Evolutionary conservation across 805 yeast species (phyloP), one percentile per base, ranked within the genome.

Genomic region (Cyberlindnera sargentensis): DNA sequence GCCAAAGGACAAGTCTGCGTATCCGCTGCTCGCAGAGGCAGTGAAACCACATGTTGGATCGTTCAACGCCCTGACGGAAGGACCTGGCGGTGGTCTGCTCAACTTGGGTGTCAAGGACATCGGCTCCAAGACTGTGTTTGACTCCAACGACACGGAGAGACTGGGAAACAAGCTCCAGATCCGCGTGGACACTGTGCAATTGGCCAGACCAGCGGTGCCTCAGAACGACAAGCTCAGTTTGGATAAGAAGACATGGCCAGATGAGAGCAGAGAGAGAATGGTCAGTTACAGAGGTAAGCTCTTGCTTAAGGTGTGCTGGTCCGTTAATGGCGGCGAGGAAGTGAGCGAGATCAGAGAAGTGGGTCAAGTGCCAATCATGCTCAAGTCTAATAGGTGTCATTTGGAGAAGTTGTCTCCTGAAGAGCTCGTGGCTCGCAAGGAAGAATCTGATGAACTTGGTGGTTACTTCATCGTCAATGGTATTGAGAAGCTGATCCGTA

Each of bases 11-110:
- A 76, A 84, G 61, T 73, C 87, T 29, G 86, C 86, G 6, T 91
- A 69, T 57, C 96, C 96, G 11, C 66, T 89, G 34, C 73, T 93
- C 32, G 76, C 76, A 46, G 95, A 88, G 49, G 98, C 99, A 11
- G 93, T 93, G 34, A 79, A 80, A 45, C 99, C 99, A 5, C 99
- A 93, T 63, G 77, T 93, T 44, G 97, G 95, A 7, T 91, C 98
- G 2, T 93, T 93, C 73, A 84, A 93, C 71, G 97, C 97, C 5
- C 71, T 93, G 45, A 85, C 95, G 25, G 95, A 86, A 46, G 96
- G 95, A 36, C 79, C 85, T 25, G 80, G 72, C 36, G 95, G 91
- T 38, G 96, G 96, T 5, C 64, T 93, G 26, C 71, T 93, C 47
- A 88, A 90, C 62, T 68, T 83, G 41, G 97, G 85, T 2, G 95